A percentile compares a stretch with the other conserved stretches of the same genome.
Conservation (phyloP, 169 alveolate species). For the Babesia ovis region DNA sequence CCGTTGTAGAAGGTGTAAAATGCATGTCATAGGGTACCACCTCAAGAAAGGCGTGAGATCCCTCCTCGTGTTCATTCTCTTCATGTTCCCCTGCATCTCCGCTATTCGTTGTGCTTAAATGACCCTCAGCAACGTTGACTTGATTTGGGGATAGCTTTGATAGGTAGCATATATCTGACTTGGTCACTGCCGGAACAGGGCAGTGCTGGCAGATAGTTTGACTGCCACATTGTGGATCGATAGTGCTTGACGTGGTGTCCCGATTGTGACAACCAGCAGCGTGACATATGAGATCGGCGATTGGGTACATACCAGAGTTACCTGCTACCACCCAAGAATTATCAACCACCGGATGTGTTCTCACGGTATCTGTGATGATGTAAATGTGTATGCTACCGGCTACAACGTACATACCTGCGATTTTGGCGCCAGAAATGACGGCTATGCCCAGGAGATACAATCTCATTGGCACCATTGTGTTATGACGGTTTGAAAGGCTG, state of each 20-base stretch:
- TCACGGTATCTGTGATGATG: background rate
- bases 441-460: background rate
- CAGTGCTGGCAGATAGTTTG: slow-evolving; percentile 47
- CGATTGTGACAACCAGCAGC: slow-evolving; percentile 44
- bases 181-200: slow-evolving; percentile 39
- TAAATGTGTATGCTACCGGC: background rate
- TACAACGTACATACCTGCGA: background rate
- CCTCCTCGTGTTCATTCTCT: slow-evolving; percentile 49
- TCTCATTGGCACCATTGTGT: background rate
- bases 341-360: background rate
- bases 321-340: background rate
- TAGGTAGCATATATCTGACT: slow-evolving; percentile 42
- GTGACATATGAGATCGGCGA: slow-evolving; percentile 26
- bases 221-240: slow-evolving; percentile 52
- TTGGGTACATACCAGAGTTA: slow-evolving; percentile 1
- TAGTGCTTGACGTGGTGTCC: slow-evolving; percentile 20
- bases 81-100: background rate
- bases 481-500: background rate
- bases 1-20: slow-evolving; percentile 4
- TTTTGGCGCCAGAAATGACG: background rate
- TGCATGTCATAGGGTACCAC: slow-evolving; percentile 11
- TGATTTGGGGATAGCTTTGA: slow-evolving; percentile 5
- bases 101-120: background rate
- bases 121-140: slow-evolving; percentile 49
- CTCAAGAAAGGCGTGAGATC: slow-evolving; percentile 11